phyloP scores from a whole-genome alignment of 1,284 basidiomycete genomes.

The Exobasidium rhododendri region DNA sequence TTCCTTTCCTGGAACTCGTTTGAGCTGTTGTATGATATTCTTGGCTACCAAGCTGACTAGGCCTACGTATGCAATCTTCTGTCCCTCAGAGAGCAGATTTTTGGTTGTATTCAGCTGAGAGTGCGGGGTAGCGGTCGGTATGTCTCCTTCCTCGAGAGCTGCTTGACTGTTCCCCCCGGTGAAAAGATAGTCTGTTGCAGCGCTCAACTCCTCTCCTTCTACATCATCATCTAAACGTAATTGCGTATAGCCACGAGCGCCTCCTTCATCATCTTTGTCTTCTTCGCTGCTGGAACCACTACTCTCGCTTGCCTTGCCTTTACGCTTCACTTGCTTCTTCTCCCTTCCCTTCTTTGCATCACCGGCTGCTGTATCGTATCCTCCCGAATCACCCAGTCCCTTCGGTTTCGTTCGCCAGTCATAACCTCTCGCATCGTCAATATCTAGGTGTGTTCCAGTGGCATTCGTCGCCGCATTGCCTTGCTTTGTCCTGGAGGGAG shows the following conservation, averaged over 20 bases:
- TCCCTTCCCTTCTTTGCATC: conserved; percentile 6
- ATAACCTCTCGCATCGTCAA: conserved; percentile 51
- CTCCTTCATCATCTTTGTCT: conserved; percentile 25
- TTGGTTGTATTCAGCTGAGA: conserved; percentile 54
- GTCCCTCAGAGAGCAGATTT: conserved; percentile 47
- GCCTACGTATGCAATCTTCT: conserved; percentile 54
- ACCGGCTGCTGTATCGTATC: conserved; percentile 16
- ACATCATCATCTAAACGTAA: conserved; percentile 52
- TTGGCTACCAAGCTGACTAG: conserved; percentile 46
- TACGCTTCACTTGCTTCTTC: conserved; percentile 21
- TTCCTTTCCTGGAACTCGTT: conserved; percentile 37
- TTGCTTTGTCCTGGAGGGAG: conserved; percentile 5
- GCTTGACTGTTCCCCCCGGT: conserved; percentile 14
- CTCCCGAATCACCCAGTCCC: conserved; percentile 13
- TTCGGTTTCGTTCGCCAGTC: conserved; percentile 49
- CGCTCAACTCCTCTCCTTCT: conserved; percentile 48
- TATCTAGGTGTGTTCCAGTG: conserved; percentile 45
- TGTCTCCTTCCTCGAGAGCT: conserved; percentile 12
- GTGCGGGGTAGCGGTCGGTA: conserved; percentile 39
- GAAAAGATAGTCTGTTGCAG: conserved; percentile 52
- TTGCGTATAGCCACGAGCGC: conserved; percentile 48
- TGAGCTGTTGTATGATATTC: conserved; percentile 36
- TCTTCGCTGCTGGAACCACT: neutral
- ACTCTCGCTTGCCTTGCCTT: conserved; percentile 38
- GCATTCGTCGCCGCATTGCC: conserved; percentile 24